phyloP scores from a whole-genome alignment of 345 rosid genomes.

The Rhodamnia argentea region DNA sequence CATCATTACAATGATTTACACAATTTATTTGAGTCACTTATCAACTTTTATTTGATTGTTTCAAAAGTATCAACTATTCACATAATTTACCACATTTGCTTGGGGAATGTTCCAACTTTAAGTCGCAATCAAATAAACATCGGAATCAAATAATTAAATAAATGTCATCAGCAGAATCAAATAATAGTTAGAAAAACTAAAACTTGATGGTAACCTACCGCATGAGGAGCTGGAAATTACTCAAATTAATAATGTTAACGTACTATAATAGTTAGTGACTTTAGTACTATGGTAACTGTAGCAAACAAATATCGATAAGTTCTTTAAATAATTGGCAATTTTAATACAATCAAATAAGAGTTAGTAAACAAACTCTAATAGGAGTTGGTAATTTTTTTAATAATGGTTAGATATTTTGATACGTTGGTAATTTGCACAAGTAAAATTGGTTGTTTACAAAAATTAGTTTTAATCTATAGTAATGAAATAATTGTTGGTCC shows the following conservation, averaged over 20 bases:
- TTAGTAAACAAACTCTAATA: not conserved
- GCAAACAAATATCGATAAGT: not conserved
- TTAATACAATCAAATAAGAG: not conserved
- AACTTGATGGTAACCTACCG: not conserved
- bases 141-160: not conserved
- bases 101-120: not conserved
- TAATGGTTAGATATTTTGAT: not conserved
- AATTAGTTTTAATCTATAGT: not conserved
- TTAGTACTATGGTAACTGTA: not conserved
- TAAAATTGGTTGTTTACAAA: not conserved
- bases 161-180: fast-evolving
- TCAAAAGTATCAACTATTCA: not conserved
- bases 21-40: not conserved
- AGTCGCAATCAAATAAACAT: not conserved
- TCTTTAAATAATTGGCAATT: not conserved
- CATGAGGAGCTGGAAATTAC: not conserved
- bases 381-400: not conserved
- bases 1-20: not conserved
- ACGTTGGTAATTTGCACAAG: not conserved
- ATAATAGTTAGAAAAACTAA: not conserved
- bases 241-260: not conserved
- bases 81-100: not conserved
- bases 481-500: not conserved
- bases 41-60: not conserved
- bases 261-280: not conserved